These are phyloP conservation scores for Cladophialophora exuberans DNA, from an alignment of 2,329 filamentous ascomycete species.

Conservation along the genomic window DNA sequence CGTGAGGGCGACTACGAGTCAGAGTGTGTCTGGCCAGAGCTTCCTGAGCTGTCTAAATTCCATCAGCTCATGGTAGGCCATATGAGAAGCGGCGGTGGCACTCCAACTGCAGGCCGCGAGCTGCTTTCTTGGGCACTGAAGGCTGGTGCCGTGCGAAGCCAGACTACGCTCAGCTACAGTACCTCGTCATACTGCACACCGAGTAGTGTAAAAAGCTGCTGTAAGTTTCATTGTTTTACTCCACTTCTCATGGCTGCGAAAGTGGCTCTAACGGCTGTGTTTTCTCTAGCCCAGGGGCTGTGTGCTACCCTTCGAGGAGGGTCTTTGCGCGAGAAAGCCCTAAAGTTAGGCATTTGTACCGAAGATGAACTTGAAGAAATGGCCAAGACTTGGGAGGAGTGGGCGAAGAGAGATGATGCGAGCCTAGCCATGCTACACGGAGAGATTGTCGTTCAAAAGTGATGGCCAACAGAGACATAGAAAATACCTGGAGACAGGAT, in stretches of 20 bases:
- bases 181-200: constrained; percentile 36
- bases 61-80: constrained; percentile 31
- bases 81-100: constrained; percentile 32
- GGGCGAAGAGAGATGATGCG: constrained; percentile 44
- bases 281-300: constrained; percentile 15
- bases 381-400: constrained; percentile 36
- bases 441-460: constrained; percentile 48
- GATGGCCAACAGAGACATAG: constrained; percentile 9
- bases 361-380: constrained; percentile 43
- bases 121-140: constrained; percentile 40
- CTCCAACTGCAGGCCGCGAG: constrained; percentile 29
- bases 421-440: constrained; percentile 43
- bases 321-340: constrained; percentile 35
- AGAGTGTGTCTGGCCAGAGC: constrained; percentile 39
- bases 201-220: constrained; percentile 38
- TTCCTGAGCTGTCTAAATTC: constrained; percentile 39
- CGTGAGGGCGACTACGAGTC: constrained; percentile 36
- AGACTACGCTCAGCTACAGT: constrained; percentile 38
- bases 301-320: constrained; percentile 27
- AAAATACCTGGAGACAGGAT: too few relatives aligned
- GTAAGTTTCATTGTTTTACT: constrained; percentile 34
- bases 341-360: constrained; percentile 19
- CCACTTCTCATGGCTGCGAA: constrained; percentile 25
- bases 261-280: constrained; percentile 10
- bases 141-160: constrained; percentile 39